Conservation (phyloP, 1,139 yeast species). For the Meyerozyma guilliermondii region DNA sequence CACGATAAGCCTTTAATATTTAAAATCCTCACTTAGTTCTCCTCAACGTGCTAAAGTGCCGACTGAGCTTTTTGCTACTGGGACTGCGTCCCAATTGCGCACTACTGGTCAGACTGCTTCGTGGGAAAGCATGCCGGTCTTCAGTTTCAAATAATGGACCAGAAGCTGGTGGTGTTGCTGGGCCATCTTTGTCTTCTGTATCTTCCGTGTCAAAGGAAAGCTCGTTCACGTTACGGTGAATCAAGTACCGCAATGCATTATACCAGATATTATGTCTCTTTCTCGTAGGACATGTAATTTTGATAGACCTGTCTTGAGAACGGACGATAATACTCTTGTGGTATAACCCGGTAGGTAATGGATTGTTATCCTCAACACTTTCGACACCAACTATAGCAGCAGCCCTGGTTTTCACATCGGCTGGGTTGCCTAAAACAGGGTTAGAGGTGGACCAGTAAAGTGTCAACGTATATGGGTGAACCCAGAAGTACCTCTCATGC, state of each 20-base stretch:
- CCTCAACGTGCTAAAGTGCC: background rate
- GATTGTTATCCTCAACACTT: slow-evolving; percentile 79
- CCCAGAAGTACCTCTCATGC: slow-evolving; percentile 94
- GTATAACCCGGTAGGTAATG: slow-evolving; percentile 84
- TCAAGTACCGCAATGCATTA: slow-evolving; percentile 73
- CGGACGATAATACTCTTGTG: slow-evolving; percentile 78
- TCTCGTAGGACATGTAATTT: slow-evolving; percentile 82
- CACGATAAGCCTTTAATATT: background rate
- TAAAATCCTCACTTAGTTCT: background rate
- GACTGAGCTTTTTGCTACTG: background rate
- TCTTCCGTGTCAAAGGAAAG: slow-evolving; percentile 39
- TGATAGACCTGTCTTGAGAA: slow-evolving; percentile 64
- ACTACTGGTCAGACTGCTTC: background rate
- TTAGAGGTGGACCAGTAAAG: slow-evolving; percentile 84
- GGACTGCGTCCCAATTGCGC: background rate
- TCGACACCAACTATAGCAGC: slow-evolving; percentile 78
- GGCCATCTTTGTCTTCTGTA: slow-evolving; percentile 4
- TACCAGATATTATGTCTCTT: slow-evolving; percentile 91
- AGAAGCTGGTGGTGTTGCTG: slow-evolving; percentile 3
- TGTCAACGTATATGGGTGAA: slow-evolving; percentile 89
- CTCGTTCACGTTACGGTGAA: slow-evolving; percentile 65
- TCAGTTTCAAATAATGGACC: slow-evolving; percentile 1
- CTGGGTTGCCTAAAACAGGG: slow-evolving; percentile 71
- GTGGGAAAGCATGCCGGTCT: slow-evolving; percentile 3
- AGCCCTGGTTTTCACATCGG: slow-evolving; percentile 64